Evolutionary conservation across 2,329 filamentous ascomycete species (phyloP).

Genomic region (Scedosporium apiospermum): DNA sequence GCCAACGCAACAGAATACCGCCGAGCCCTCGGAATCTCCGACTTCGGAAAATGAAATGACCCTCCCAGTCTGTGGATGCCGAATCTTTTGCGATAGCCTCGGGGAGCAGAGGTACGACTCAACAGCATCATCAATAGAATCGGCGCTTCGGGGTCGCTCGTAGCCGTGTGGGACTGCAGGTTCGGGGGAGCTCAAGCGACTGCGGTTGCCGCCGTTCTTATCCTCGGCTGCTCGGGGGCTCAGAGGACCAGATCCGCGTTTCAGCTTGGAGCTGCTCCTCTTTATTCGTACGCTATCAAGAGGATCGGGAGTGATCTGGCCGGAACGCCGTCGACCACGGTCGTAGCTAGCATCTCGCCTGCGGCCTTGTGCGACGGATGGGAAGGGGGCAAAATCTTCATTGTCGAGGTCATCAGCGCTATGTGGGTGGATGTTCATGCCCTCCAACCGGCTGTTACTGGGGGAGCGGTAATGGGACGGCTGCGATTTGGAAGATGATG

Average conservation of each 20-base stretch:
- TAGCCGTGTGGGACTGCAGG: slow-evolving; percentile 40
- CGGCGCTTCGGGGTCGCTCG: slow-evolving; percentile 66
- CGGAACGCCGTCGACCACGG: slow-evolving; percentile 34
- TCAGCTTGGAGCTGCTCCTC: slow-evolving; percentile 48
- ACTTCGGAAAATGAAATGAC: slow-evolving; percentile 95
- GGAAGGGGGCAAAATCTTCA: slow-evolving; percentile 60
- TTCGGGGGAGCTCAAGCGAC: slow-evolving; percentile 1
- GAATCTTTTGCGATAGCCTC: slow-evolving; percentile 78
- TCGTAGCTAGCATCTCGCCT: slow-evolving; percentile 41
- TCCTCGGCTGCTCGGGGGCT: slow-evolving; percentile 30
- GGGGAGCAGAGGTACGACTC: slow-evolving; percentile 75
- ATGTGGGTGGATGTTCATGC: not conserved
- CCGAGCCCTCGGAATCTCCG: slow-evolving; percentile 81
- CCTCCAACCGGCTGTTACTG: not conserved
- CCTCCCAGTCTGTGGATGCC: slow-evolving; percentile 75
- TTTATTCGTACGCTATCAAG: slow-evolving; percentile 35
- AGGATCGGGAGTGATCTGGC: slow-evolving; percentile 38
- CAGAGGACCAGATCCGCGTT: slow-evolving; percentile 43
- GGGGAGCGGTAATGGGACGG: not conserved
- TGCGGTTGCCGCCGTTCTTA: slow-evolving; percentile 11
- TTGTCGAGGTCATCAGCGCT: slow-evolving; percentile 23
- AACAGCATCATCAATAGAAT: slow-evolving; percentile 84
- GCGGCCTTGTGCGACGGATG: slow-evolving; percentile 54
- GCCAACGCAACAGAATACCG: slow-evolving; percentile 92
- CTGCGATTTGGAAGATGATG: not conserved